Base-by-base conservation (phyloP, 305 asterid species). In the Ilex paraguariensis region DNA sequence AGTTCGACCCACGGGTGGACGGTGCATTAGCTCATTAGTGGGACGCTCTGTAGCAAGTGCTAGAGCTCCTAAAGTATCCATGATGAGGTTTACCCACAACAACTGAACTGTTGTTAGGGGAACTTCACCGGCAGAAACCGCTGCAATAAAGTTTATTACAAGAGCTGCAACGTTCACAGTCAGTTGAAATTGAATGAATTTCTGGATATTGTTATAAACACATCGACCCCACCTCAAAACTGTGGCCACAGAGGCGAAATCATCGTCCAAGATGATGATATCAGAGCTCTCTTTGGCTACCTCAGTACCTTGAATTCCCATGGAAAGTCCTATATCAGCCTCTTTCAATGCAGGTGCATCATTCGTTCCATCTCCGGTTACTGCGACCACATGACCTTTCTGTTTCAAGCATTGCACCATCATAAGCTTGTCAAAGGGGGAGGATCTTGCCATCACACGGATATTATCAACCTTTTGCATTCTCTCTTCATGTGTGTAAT, bases 291-390 rank as follows among this genome's bases (percentile, higher is more conserved):
- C 60, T 40, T 56, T 56, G 3, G 60, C 60, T 12, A 46, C 64
- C 54, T 77, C 87, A 0, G 84, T 82, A 17, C 84, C 84, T 54
- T 84, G 84, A 31, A 78, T 77, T 31, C 87, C 85, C 79, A 77
- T 69, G 0, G 86, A 77, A 3, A 81, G 78, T 16, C 86, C 86
- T 4, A 84, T 63, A 12, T 84, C 78, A 0, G 86, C 91, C 58
- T 78, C 91, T 60, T 78, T 79, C 5, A 84, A 59, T 0, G 86
- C 88, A 1, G 82, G 79, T 8, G 88, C 88, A 21, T 84, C 91
- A 32, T 79, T 77, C 0, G 81, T 68, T 6, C 84, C 82, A 7
- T 82, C 88, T 7, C 91, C 91, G 0, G 86, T 78, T 6, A 84
- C 86, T 4, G 88, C 88, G 3, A 82, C 86, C 0, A 82, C 85